Percentiles rank a stretch among this genome's conserved stretches.
phyloP scores from a whole-genome alignment of 805 yeast genomes.

The Myxozyma nipponensis region DNA sequence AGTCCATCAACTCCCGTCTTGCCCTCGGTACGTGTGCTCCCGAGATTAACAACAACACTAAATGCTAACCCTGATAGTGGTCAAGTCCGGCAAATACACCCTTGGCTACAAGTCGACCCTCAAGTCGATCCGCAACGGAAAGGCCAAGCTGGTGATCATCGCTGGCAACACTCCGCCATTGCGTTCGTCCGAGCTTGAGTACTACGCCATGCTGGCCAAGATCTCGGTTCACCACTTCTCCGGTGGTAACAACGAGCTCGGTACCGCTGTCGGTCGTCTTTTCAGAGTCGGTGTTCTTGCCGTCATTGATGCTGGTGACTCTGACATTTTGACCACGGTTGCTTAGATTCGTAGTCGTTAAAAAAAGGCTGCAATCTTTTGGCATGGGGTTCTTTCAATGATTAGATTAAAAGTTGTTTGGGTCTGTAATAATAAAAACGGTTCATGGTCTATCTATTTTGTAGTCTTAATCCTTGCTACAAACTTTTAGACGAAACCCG shows the following conservation, averaged over 20 bases:
- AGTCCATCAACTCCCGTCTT: constrained; percentile 95
- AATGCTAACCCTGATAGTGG: constrained; percentile 44
- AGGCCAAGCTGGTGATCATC: constrained; percentile 95
- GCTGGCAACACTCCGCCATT: constrained; percentile 99
- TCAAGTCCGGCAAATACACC: constrained; percentile 99
- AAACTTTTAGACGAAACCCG: no score
- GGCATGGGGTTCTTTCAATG: background rate
- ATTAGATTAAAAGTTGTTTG: background rate
- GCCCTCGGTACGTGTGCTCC: constrained; percentile 51
- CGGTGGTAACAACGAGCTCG: constrained; percentile 31
- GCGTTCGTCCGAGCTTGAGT: constrained; percentile 99
- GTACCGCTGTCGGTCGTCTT: constrained; percentile 98
- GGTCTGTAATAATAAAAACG: no score
- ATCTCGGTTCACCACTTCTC: constrained; percentile 91
- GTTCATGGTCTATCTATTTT: no score
- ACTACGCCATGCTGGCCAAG: constrained; percentile 99
- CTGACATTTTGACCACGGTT: constrained; percentile 72
- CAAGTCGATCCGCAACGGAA: constrained; percentile 97
- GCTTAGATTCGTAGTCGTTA: constrained; percentile 21
- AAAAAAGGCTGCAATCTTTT: background rate
- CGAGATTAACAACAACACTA: no score
- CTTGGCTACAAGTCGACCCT: constrained; percentile 98
- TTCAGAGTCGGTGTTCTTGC: constrained; percentile 99
- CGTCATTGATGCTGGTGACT: constrained; percentile 98
- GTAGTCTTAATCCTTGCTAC: no score